phyloP scores from a whole-genome alignment of 306 rosid genomes.

The Cucurbita pepo region DNA sequence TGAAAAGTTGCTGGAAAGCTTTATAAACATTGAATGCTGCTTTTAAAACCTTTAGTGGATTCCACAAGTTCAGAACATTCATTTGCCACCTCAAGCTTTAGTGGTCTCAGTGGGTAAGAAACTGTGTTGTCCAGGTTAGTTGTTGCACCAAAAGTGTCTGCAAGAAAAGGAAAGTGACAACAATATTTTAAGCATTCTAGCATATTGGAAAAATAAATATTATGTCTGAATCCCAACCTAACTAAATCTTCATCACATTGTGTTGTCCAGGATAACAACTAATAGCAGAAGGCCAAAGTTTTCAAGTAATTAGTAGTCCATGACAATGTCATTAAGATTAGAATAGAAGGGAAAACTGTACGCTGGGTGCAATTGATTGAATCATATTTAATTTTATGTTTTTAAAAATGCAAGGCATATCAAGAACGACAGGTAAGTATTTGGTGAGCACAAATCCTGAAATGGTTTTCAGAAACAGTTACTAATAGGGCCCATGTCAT shows the following conservation, averaged over 20 bases:
- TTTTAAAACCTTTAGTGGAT: not conserved
- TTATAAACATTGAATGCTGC: not conserved
- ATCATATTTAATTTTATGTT: not conserved
- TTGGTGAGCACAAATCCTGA: not conserved
- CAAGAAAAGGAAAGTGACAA: conserved; percentile 2
- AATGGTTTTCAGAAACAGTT: not conserved
- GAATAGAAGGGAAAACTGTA: not conserved
- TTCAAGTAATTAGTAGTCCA: not conserved
- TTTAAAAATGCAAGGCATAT: not conserved
- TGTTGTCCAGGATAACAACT: not conserved
- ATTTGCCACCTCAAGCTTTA: not conserved
- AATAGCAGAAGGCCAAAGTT: not conserved
- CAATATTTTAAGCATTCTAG: not conserved
- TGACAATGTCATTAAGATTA: not conserved
- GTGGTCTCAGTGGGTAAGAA: not conserved
- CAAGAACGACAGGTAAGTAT: not conserved
- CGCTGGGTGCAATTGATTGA: not conserved
- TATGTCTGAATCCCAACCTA: not conserved
- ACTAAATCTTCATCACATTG: not conserved
- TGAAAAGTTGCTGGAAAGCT: not conserved
- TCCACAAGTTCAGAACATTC: not conserved
- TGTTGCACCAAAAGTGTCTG: conserved; percentile 4
- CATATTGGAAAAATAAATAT: not conserved
- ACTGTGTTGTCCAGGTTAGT: not conserved
- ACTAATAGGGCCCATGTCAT: not conserved